phyloP scores from a whole-genome alignment of 768 basidiomycete genomes.

The Pisolithus orientalis region DNA sequence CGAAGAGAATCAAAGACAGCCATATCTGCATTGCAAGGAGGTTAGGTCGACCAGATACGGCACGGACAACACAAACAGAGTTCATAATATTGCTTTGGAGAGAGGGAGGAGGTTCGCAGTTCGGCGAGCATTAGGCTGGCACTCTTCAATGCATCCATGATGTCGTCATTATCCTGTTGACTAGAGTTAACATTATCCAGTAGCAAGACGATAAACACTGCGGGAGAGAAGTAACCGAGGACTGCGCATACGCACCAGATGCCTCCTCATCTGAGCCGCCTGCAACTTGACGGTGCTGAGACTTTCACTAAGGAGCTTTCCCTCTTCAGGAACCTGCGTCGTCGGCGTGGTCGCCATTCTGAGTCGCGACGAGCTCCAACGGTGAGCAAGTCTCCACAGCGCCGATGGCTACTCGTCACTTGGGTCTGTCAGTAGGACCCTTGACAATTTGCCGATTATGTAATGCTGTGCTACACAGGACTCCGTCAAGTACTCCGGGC shows the following conservation, averaged over 20 bases:
- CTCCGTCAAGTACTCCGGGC: background rate
- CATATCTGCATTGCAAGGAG: slow-evolving; percentile 61
- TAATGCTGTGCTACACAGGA: slow-evolving; percentile 3
- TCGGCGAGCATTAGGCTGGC: slow-evolving; percentile 98
- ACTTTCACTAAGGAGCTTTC: slow-evolving; percentile 79
- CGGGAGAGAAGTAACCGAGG: background rate
- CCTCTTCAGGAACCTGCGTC: slow-evolving; percentile 60
- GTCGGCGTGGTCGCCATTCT: slow-evolving; percentile 17
- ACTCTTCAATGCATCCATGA: slow-evolving; percentile 98
- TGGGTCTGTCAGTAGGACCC: slow-evolving; percentile 3
- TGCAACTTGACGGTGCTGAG: slow-evolving; percentile 84
- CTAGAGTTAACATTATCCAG: background rate
- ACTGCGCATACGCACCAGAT: slow-evolving; percentile 54
- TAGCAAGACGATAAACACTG: background rate
- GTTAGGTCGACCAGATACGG: background rate
- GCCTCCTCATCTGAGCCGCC: slow-evolving; percentile 91
- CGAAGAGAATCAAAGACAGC: slow-evolving; percentile 96
- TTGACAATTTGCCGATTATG: slow-evolving; percentile 1
- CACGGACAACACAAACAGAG: slow-evolving; percentile 55
- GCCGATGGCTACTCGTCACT: background rate
- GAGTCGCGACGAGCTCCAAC: slow-evolving; percentile 2
- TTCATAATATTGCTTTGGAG: slow-evolving; percentile 98
- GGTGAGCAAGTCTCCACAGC: background rate
- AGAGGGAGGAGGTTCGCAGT: slow-evolving; percentile 85
- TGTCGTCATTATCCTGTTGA: slow-evolving; percentile 81